Conservation (phyloP, 805 yeast genomes). For the Komagataella mondaviorum region DNA sequence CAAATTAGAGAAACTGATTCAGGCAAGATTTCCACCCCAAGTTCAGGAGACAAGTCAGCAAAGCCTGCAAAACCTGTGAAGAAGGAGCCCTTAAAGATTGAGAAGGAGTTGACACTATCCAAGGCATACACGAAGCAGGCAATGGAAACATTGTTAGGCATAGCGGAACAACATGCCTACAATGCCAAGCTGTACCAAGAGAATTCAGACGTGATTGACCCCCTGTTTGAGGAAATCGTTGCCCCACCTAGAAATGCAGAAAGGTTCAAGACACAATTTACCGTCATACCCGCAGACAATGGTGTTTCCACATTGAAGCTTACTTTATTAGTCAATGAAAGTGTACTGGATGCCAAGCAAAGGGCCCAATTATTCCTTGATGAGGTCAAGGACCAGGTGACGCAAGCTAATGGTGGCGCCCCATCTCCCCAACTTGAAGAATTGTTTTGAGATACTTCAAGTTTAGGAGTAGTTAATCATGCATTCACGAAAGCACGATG, state of each 20-base stretch:
- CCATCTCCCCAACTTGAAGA: neutral
- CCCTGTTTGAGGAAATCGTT: conserved; percentile 44
- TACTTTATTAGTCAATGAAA: conserved; percentile 15
- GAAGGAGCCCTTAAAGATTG: conserved; percentile 20
- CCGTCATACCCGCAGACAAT: conserved; percentile 7
- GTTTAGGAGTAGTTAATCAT: neutral
- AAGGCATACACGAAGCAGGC: conserved; percentile 16
- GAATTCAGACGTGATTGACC: conserved; percentile 38
- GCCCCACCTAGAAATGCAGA: conserved; percentile 27
- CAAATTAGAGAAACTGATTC: conserved; percentile 24
- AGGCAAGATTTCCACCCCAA: conserved; percentile 4
- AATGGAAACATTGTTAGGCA: conserved; percentile 4
- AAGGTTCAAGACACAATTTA: conserved; percentile 24
- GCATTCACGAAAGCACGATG: neutral
- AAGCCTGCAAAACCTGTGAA: conserved; percentile 16
- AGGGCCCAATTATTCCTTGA: conserved; percentile 20
- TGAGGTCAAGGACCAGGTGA: neutral
- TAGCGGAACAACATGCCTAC: conserved; percentile 26
- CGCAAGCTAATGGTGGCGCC: neutral
- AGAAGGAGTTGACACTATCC: conserved; percentile 17
- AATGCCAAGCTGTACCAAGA: conserved; percentile 16
- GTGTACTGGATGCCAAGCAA: conserved; percentile 28
- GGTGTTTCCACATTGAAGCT: neutral
- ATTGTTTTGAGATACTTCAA: neutral
- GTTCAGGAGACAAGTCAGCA: conserved; percentile 8